These are phyloP conservation scores for Suillus variegatus DNA, from an alignment of 768 basidiomycete species.

Conservation along the genomic window DNA sequence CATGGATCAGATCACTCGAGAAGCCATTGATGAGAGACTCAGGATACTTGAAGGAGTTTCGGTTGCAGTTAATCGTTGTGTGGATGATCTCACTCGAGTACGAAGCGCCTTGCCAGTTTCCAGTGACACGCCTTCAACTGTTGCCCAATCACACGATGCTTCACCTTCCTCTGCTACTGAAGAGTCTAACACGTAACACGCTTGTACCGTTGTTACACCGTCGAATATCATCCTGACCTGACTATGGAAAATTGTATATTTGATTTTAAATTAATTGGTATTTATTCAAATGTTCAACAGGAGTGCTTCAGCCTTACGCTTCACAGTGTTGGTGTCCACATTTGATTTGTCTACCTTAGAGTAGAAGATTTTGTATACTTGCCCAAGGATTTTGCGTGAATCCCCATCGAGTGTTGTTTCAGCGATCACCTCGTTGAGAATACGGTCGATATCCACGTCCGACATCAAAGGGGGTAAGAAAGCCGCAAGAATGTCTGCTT, in stretches of 20 bases:
- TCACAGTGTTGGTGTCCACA: conserved; percentile 61
- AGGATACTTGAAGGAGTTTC: conserved; percentile 80
- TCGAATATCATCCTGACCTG: neutral
- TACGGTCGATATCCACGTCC: conserved; percentile 52
- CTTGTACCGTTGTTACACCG: neutral
- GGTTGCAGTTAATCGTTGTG: conserved; percentile 65
- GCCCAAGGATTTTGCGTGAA: conserved; percentile 38
- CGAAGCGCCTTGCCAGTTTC: conserved; percentile 65
- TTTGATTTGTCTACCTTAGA: conserved; percentile 55
- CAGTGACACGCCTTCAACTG: conserved; percentile 14
- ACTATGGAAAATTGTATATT: neutral
- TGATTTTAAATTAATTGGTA: neutral
- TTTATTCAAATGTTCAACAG: conserved; percentile 21
- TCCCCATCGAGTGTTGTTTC: conserved; percentile 18
- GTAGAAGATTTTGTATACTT: conserved; percentile 67
- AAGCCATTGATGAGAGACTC: conserved; percentile 84
- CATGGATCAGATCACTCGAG: conserved; percentile 69
- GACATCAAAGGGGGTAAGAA: conserved; percentile 64
- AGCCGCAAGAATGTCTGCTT: conserved; percentile 53
- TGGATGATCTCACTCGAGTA: conserved; percentile 77
- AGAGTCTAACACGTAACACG: neutral
- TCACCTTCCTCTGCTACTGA: neutral
- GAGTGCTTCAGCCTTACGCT: conserved; percentile 46
- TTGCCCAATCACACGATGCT: neutral
- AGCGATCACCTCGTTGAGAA: conserved; percentile 46